phyloP scores from a whole-genome alignment of 192 early-diverging fungal genomes.

The Backusella mclennaniae region DNA sequence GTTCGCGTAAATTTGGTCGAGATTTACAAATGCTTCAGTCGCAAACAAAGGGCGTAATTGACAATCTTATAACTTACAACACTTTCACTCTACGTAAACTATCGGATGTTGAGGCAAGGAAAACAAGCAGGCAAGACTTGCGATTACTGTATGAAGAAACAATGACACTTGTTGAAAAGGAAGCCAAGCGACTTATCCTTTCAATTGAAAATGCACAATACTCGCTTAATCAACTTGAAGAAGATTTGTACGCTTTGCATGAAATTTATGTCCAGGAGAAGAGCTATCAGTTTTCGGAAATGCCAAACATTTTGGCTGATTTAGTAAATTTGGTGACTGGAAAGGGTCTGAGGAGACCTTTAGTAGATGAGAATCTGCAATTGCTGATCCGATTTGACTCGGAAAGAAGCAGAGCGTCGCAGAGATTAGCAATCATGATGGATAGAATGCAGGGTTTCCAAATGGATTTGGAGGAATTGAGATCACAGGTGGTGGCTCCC shows the following conservation, averaged over 20 bases:
- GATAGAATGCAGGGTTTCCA: slow-evolving; percentile 50
- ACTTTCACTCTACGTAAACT: slow-evolving; percentile 37
- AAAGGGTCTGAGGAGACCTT: slow-evolving; percentile 22
- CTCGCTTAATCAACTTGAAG: slow-evolving; percentile 40
- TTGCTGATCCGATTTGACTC: slow-evolving; percentile 37
- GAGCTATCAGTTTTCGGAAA: slow-evolving; percentile 31
- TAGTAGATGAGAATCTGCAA: slow-evolving; percentile 41
- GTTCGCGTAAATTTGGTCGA: slow-evolving; percentile 38
- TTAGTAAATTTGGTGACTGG: slow-evolving; percentile 37
- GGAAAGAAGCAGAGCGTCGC: slow-evolving; percentile 41
- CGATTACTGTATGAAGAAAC: slow-evolving; percentile 24
- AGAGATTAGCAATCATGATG: slow-evolving; percentile 38
- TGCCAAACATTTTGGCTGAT: slow-evolving; percentile 30
- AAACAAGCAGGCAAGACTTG: slow-evolving; percentile 34
- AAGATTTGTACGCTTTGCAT: slow-evolving; percentile 38
- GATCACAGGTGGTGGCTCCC: slow-evolving; percentile 42
- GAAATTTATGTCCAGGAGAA: slow-evolving; percentile 45
- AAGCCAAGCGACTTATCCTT: slow-evolving; percentile 28
- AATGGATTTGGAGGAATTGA: slow-evolving; percentile 48
- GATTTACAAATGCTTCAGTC: slow-evolving; percentile 48
- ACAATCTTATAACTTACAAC: slow-evolving; percentile 54
- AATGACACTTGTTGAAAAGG: slow-evolving; percentile 37
- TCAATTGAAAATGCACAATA: slow-evolving; percentile 27
- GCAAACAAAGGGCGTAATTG: slow-evolving; percentile 46
- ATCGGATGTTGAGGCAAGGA: slow-evolving; percentile 29